Conservation (phyloP, 768 basidiomycete species). For the Crepidotus variabilis region DNA sequence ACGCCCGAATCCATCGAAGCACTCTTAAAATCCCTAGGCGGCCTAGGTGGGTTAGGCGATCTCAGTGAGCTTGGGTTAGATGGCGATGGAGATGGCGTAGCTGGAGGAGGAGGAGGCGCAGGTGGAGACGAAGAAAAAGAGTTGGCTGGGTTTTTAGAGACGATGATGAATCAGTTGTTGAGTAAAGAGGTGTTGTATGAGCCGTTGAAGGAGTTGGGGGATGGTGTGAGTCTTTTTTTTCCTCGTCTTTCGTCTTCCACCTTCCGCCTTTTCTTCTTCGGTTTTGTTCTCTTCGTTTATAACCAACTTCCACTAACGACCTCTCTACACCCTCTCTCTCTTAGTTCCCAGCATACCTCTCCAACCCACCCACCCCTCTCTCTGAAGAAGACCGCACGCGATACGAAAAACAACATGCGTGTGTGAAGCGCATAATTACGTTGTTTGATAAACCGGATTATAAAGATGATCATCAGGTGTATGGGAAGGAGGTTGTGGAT, state of each 20-base stretch:
- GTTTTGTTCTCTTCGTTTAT: too few species aligned
- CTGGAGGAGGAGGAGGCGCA: slow-evolving; percentile 17
- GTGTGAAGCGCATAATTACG: slow-evolving; percentile 54
- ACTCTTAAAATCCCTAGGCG: slow-evolving; percentile 46
- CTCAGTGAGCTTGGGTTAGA: slow-evolving; percentile 22
- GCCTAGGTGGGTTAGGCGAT: slow-evolving; percentile 4
- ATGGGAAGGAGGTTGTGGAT: slow-evolving; percentile 47
- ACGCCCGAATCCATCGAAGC: slow-evolving; percentile 42
- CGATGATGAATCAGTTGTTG: slow-evolving; percentile 80
- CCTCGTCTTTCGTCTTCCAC: not conserved
- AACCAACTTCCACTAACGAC: too few species aligned
- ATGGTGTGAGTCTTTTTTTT: slow-evolving; percentile 45
- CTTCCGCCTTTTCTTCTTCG: too few species aligned
- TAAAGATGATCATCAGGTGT: slow-evolving; percentile 47
- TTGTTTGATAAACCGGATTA: slow-evolving; percentile 64
- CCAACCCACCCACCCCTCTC: slow-evolving; percentile 48
- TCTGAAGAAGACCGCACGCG: slow-evolving; percentile 56
- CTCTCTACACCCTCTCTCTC: not conserved
- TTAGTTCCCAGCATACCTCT: slow-evolving; percentile 78
- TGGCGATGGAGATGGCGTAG: slow-evolving; percentile 16
- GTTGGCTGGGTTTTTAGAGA: slow-evolving; percentile 68
- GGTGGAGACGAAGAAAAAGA: slow-evolving; percentile 42
- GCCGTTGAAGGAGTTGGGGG: slow-evolving; percentile 75
- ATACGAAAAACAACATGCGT: slow-evolving; percentile 56
- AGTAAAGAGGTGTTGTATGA: slow-evolving; percentile 83